Base-by-base conservation (phyloP, 371 early-diverging fungal species). In the Mortierella sp. region DNA sequence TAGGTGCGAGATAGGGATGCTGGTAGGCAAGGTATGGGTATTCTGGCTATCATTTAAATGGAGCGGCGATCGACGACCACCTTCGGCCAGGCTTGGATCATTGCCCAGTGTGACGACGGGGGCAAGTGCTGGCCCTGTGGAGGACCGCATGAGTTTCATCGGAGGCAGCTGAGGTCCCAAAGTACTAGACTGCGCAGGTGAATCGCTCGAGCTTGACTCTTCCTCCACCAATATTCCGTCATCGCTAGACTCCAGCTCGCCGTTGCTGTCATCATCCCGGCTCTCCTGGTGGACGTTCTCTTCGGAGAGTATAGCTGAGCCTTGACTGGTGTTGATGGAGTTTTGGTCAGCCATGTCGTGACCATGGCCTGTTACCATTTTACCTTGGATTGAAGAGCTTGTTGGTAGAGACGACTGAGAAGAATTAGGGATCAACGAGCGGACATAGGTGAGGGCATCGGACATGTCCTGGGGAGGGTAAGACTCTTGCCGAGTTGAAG, bases 71-170 rank as follows among this genome's bases (percentile, higher is more conserved):
- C 60, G 32, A 43, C 16, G 21, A 41, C 56, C 51, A 41, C 49
- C 72, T 12, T 55, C 44, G 0, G 2, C 71, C 6, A 29, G 55
- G n/a, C 21, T 55, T 11, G 68, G 38, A 32, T 78, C 43, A 1
- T 71, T 71, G n/a, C 71, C 70, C 14, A 77, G 44, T 4, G 80
- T 77, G n/a, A 84, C 68, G n/a, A 84, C 81, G 27, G 84, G 84
- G 6, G 55, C 77, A 29, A 80, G 72, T 0, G 77, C 77, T 24
- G 75, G 58, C 12, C 84, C 75, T 35, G 80, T 80, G 6, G 75
- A 32, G 14, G 77, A 74, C 29, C 49, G 74, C 43, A 80, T 71
- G 16, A 80, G 77, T 27, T 44, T 80, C 77, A 77, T 56, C 29
- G 80, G 80, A 38, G 84, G 81, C 7, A 70, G 65, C 3, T 78